A percentile compares a stretch with the other conserved stretches of the same genome.
These are phyloP conservation scores for Rosa multiflora DNA, from an alignment of 306 rosid species.

Conservation along the genomic window DNA sequence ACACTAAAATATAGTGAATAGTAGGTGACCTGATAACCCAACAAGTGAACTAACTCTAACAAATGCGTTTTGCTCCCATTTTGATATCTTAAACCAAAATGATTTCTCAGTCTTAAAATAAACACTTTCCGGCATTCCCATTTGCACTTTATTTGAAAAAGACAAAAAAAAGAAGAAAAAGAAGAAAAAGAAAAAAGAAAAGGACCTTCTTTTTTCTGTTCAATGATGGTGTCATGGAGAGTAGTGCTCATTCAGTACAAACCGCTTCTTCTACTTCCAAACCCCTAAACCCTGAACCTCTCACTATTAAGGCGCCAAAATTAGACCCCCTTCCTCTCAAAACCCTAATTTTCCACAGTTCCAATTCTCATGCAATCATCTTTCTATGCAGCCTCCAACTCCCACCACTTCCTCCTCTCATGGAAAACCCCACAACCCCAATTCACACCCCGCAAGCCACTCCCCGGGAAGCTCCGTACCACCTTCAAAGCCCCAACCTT, in stretches of 20 bases:
- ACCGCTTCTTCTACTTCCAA: not conserved
- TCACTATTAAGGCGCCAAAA: conserved; percentile 25
- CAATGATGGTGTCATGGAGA: too few species aligned
- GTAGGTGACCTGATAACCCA: too few species aligned
- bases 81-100: too few species aligned
- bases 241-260: not conserved
- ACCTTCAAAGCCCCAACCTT: conserved; percentile 22
- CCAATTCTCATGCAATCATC: conserved; percentile 62
- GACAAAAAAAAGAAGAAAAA: too few species aligned
- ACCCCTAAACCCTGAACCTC: conserved; percentile 4
- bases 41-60: too few species aligned
- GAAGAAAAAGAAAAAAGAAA: too few species aligned
- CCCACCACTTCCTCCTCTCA: conserved; percentile 33
- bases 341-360: conserved; percentile 4
- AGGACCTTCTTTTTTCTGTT: not conserved
- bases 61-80: too few species aligned
- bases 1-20: too few species aligned
- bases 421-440: conserved; percentile 42
- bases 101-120: too few species aligned
- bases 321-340: not conserved
- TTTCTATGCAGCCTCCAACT: conserved; percentile 36
- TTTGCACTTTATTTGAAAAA: too few species aligned
- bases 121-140: too few species aligned
- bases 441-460: conserved; percentile 3
- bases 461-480: conserved; percentile 26